Conservation (phyloP, 106 monocot genomes). For the Phalaenopsis equestris region DNA sequence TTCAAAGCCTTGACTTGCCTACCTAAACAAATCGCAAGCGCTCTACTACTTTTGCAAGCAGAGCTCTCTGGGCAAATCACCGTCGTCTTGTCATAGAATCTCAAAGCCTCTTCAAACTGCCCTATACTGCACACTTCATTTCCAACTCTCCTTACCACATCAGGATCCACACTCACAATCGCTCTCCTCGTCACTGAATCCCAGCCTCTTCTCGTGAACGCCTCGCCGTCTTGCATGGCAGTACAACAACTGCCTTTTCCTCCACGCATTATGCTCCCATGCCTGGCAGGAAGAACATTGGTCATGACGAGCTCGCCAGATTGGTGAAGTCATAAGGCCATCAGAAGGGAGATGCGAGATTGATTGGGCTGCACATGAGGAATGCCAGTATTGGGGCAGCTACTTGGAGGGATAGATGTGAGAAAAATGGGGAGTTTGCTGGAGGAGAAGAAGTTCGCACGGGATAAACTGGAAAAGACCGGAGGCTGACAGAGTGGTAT, state of each 20-base stretch:
- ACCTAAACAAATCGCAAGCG: slow-evolving; percentile 44
- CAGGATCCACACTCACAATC: slow-evolving; percentile 37
- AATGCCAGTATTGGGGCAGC: no score
- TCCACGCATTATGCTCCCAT: slow-evolving; percentile 53
- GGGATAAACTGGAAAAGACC: no score
- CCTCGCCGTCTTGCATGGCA: background rate
- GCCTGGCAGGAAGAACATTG: slow-evolving; percentile 48
- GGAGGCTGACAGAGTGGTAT: no score
- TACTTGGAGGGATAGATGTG: no score
- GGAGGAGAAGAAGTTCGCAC: no score
- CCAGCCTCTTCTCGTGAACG: background rate
- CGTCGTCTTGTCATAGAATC: slow-evolving; percentile 52
- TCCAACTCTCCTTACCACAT: slow-evolving; percentile 53
- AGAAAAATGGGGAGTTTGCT: no score
- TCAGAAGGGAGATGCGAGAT: no score
- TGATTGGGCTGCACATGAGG: no score
- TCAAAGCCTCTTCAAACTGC: slow-evolving; percentile 47
- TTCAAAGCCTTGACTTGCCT: slow-evolving; percentile 47
- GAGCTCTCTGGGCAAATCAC: slow-evolving; percentile 42
- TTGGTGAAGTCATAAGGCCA: background rate
- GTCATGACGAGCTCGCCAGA: slow-evolving; percentile 25
- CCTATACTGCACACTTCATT: slow-evolving; percentile 60
- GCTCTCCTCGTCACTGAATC: slow-evolving; percentile 22
- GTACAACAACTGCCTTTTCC: background rate
- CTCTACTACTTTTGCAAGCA: slow-evolving; percentile 51